Base-by-base conservation (phyloP, 1,284 basidiomycete species). In the Sporisorium reilianum region DNA sequence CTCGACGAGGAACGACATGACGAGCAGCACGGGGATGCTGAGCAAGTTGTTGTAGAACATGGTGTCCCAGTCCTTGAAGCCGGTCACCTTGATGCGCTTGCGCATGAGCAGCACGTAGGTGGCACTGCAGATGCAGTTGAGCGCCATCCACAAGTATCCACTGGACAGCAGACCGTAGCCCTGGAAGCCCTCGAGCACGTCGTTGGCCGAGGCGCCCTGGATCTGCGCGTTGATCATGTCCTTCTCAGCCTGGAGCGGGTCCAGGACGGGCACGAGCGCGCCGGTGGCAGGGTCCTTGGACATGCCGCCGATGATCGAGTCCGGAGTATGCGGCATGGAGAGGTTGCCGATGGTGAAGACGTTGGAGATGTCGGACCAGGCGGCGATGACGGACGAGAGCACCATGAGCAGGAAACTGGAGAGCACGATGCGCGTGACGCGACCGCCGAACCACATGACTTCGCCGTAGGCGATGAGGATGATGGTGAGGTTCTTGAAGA, bases 41-140 rank as follows among this genome's bases (percentile, higher is more conserved):
- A 99, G 88, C 55, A 98, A 86, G 86, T 99, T 99, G 88, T 97
- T 98, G 88, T 98, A 99, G 87, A 95, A 97, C 96, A 99, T 98
- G 26, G 95, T 93, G 84, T 99, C 97, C 95, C 95, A 97, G 85
- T 99, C 96, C 69, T 95, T 96, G 87, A 99, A 99, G 41, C 94
- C 94, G n/a, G 94, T 98, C 44, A 89, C 85, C 87, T 99, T 99
- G 88, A 99, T 99, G 64, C 92, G 89, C 86, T 97, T 98, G 72
- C 97, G 90, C 97, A 99, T 99, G 56, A 92, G 89, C 58, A 99
- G 88, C 45, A 94, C 96, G 85, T 97, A 99, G 56, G 91, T 90
- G 11, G 97, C 97, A 75, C 93, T 95, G 48, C 91, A 90, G 50
- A 93, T 82, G 85, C 97, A 99, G 86, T 99, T 99, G 65, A 92